Evolutionary conservation across 495 filamentous ascomycete genomes (phyloP).

Genomic region (Aspergillus ellipticus): DNA sequence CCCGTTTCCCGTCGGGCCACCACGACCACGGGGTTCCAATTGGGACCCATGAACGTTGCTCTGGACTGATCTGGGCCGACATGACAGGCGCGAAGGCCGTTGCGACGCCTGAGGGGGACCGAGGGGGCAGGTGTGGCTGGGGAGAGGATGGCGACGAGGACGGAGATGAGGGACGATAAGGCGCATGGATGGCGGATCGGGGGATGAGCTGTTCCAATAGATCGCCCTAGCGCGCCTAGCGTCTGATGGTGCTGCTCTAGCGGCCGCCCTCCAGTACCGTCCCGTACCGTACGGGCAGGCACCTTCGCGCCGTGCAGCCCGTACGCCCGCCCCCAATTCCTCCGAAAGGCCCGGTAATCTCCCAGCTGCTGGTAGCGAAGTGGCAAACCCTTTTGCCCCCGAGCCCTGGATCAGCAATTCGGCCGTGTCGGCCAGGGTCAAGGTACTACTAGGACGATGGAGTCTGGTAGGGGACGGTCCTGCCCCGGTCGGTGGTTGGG

Average conservation of each 20-base stretch:
- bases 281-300: no score
- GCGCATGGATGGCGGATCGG: not conserved
- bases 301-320: no score
- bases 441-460: no score
- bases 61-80: not conserved
- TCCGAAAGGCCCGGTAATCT: no score
- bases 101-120: not conserved
- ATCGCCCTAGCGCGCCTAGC: constrained; percentile 1
- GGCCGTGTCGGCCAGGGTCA: not conserved
- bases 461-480: no score
- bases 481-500: not conserved
- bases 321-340: no score
- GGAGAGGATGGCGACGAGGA: not conserved
- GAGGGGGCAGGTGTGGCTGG: not conserved
- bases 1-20: no score
- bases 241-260: no score
- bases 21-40: not conserved
- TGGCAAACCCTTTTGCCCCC: not conserved
- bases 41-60: not conserved
- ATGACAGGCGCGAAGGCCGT: not conserved
- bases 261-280: not conserved
- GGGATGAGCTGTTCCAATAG: constrained; percentile 5
- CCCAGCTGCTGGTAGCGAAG: not conserved
- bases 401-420: not conserved
- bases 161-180: not conserved